These are phyloP conservation scores for Solanum acaule DNA, from an alignment of 257 asterid genomes.

Conservation along the genomic window DNA sequence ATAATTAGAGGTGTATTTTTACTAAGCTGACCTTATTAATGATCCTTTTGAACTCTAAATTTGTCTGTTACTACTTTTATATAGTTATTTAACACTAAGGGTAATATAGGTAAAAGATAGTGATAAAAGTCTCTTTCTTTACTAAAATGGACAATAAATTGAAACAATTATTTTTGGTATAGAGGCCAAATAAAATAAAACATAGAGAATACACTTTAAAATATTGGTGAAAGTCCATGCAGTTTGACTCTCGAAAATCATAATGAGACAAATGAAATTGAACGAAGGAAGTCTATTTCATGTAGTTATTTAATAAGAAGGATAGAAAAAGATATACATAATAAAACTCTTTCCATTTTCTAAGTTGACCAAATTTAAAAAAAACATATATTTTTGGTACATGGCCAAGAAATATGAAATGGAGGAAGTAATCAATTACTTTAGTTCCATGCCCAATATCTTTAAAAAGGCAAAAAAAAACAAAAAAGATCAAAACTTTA, in stretches of 20 bases:
- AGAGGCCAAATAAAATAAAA: neutral
- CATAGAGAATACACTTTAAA: neutral
- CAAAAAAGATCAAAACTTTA: no score
- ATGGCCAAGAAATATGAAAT: neutral
- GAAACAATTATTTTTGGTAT: no score
- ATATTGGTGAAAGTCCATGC: no score
- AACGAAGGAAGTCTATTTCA: neutral
- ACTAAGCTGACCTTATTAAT: neutral
- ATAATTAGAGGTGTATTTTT: neutral
- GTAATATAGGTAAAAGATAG: neutral
- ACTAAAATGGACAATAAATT: neutral
- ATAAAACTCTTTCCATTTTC: neutral
- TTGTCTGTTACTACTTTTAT: neutral
- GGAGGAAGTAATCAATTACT: neutral
- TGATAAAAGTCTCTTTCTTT: neutral
- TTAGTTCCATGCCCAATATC: neutral
- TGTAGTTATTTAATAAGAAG: neutral
- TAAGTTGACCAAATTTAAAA: neutral
- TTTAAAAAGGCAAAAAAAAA: neutral
- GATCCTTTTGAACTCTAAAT: neutral
- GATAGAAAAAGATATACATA: neutral
- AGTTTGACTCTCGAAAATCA: neutral
- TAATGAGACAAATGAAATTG: neutral
- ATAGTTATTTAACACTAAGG: neutral
- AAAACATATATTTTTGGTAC: neutral